These are phyloP conservation scores for Microcyclospora pomicola DNA, from an alignment of 2,329 filamentous ascomycete genomes.

Conservation along the genomic window DNA sequence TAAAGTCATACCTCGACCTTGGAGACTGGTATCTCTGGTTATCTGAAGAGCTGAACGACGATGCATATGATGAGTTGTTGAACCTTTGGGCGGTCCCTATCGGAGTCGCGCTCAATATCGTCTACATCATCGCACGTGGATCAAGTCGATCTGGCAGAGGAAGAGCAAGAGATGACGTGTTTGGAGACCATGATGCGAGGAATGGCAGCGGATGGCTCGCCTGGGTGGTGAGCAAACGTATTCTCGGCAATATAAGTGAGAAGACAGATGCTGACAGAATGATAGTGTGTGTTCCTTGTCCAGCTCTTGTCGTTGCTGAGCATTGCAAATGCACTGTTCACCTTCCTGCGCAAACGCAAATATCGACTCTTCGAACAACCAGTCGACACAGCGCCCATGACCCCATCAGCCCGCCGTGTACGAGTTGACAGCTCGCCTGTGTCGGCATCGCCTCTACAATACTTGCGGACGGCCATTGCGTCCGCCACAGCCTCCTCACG, in stretches of 20 bases:
- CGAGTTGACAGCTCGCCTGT: constrained; percentile 72
- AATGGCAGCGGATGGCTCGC: constrained; percentile 50
- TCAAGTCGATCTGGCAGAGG: constrained; percentile 29
- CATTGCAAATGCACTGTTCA: constrained; percentile 64
- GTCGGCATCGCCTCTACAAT: constrained; percentile 63
- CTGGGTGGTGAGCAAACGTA: constrained; percentile 42
- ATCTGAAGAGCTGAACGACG: constrained; percentile 82
- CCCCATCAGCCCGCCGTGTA: constrained; percentile 77
- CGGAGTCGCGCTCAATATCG: constrained; percentile 61
- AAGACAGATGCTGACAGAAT: constrained; percentile 4
- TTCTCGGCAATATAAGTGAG: not conserved
- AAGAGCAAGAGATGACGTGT: constrained; percentile 56
- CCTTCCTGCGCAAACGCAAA: constrained; percentile 65
- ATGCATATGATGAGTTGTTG: constrained; percentile 70
- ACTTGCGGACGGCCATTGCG: constrained; percentile 47
- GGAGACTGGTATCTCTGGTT: constrained; percentile 83
- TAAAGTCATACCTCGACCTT: constrained; percentile 68
- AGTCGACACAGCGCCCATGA: constrained; percentile 61
- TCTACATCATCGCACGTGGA: constrained; percentile 70
- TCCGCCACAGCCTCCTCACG: constrained; percentile 61
- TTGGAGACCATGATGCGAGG: constrained; percentile 47
- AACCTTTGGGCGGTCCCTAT: constrained; percentile 62
- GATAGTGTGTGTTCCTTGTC: constrained; percentile 45
- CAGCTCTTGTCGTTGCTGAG: constrained; percentile 55
- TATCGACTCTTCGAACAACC: constrained; percentile 85